Evolutionary conservation across 73 alveolate genomes (phyloP).

Genomic region (Paramecium sexaurelia): DNA sequence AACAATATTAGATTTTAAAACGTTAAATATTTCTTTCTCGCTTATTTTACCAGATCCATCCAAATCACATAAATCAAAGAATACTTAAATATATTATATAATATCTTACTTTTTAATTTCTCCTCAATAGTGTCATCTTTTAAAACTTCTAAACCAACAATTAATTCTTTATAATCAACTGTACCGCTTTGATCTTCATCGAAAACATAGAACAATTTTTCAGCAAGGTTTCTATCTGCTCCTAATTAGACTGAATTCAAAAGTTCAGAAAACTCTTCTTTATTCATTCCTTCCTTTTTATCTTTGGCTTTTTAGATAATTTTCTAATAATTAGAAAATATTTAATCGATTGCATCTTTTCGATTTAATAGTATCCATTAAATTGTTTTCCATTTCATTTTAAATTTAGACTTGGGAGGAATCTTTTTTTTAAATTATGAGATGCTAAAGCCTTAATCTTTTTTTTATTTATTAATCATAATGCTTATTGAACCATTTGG

Average conservation of each 20-base stretch:
- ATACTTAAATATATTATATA: constrained; percentile 53
- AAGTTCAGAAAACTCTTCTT: constrained; percentile 64
- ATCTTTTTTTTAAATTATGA: constrained; percentile 56
- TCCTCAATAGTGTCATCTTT: constrained; percentile 80
- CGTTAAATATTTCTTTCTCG: constrained; percentile 80
- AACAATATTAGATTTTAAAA: constrained; percentile 73
- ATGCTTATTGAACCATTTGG: constrained; percentile 59
- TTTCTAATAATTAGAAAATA: constrained; percentile 52
- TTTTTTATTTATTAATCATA: constrained; percentile 46
- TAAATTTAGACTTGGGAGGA: constrained; percentile 65
- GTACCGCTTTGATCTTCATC: constrained; percentile 89
- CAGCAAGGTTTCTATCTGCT: constrained; percentile 67
- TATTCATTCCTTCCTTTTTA: constrained; percentile 62
- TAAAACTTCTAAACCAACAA: constrained; percentile 83
- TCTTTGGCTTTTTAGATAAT: constrained; percentile 60
- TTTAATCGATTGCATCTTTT: constrained; percentile 50
- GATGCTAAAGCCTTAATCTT: constrained; percentile 58
- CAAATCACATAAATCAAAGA: constrained; percentile 85
- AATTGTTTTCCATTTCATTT: constrained; percentile 64
- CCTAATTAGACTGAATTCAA: constrained; percentile 58
- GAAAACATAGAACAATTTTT: constrained; percentile 75
- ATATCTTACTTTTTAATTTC: constrained; percentile 74
- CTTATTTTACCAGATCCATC: constrained; percentile 83
- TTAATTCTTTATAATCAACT: constrained; percentile 83
- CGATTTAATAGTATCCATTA: constrained; percentile 55